phyloP scores from a whole-genome alignment of 768 basidiomycete genomes.

The Candolleomyces eurysporus region DNA sequence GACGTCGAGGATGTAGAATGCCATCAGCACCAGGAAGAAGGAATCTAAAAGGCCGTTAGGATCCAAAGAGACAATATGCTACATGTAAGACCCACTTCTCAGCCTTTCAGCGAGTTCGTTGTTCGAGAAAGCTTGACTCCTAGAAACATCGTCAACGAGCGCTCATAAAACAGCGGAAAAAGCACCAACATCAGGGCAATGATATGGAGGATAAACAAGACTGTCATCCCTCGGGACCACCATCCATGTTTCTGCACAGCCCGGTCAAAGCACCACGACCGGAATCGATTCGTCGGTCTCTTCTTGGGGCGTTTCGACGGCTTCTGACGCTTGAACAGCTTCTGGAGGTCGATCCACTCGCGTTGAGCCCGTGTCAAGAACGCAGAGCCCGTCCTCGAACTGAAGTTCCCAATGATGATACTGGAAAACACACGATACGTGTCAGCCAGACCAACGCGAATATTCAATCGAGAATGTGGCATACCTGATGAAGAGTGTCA shows the following conservation, averaged over 20 bases:
- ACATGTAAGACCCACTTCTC: slow-evolving; percentile 48
- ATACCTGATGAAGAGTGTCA: slow-evolving; percentile 89
- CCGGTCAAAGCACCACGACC: slow-evolving; percentile 89
- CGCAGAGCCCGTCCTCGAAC: slow-evolving; percentile 80
- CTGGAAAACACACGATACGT: slow-evolving; percentile 36
- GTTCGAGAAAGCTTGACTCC: slow-evolving; percentile 76
- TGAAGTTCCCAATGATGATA: slow-evolving; percentile 95
- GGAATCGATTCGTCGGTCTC: slow-evolving; percentile 51
- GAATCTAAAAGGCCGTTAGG: slow-evolving; percentile 44
- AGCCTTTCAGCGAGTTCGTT: slow-evolving; percentile 47
- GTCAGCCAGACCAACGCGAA: slow-evolving; percentile 9
- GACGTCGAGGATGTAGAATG: slow-evolving; percentile 76
- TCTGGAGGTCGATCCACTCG: slow-evolving; percentile 93
- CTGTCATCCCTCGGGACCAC: slow-evolving; percentile 83
- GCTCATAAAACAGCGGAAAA: not conserved
- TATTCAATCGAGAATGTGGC: slow-evolving; percentile 15
- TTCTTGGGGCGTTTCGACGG: slow-evolving; percentile 79
- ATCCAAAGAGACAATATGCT: not conserved
- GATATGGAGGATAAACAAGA: slow-evolving; percentile 79
- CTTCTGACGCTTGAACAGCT: slow-evolving; percentile 80
- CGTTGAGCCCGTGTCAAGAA: slow-evolving; percentile 83
- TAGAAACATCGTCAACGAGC: slow-evolving; percentile 24
- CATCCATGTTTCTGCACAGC: slow-evolving; percentile 91
- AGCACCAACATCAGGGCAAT: slow-evolving; percentile 71
- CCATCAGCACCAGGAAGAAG: slow-evolving; percentile 72